Base-by-base conservation (phyloP, 345 rosid species). In the Citrus medica region DNA sequence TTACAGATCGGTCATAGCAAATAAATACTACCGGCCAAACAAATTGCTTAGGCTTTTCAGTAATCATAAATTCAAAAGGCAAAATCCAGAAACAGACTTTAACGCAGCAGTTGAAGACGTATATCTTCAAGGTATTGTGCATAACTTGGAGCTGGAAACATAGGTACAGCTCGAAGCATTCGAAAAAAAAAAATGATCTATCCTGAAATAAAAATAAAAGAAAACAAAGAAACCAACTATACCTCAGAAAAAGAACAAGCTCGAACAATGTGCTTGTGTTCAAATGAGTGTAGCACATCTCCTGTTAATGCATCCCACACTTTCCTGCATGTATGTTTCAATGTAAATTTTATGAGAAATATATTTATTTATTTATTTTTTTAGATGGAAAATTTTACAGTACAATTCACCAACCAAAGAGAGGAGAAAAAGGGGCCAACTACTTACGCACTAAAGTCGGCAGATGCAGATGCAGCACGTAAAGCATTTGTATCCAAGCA, bases 171-270 rank as follows among this genome's bases (percentile, higher is more conserved):
- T 33, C 7, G 5, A 5, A 7, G 74, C 9, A 4, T 24, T 68
- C 55, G 24, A 3, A 51, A 25, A 48, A 25, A 48, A 32, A 48
- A 22, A 46, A 70, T 28, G 24, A 13, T 48, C n/a, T 51, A 28
- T 17, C 14, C 51, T 28, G 5, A 10, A 24, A 67, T 46, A 74
- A n/a, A 67, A 27, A 3, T 12, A 46, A 46, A 62, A 13, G 9
- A 66, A 71, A 71, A 33, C 16, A 5, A 21, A 58, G 35, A 58
- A 58, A 37, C 40, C 60, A 71, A 66, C 2, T 68, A 37, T 68
- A 85, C 88, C 86, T 85, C 86, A 17, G 88, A 85, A 85, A 85
- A 85, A 51, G 88, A 61, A 32, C 84, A 85, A 30, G 88, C 88
- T 46, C 88, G 77, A 77, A 85, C 88, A 68, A 85, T 85, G 65